Conservation (phyloP, 2,329 filamentous ascomycete genomes). For the Lachnellula hyalina region DNA sequence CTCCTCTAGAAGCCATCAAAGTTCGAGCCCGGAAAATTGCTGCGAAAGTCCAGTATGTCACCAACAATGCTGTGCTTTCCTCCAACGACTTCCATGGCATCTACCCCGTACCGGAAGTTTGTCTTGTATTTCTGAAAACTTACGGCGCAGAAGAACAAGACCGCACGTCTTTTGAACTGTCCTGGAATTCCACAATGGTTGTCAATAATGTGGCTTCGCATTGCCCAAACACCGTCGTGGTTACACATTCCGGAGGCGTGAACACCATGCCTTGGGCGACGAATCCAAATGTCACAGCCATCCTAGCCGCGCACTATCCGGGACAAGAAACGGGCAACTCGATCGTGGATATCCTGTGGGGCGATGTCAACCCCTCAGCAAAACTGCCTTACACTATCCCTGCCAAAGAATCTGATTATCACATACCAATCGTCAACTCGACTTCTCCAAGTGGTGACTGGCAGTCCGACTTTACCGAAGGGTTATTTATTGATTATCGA, state of each 20-base stretch:
- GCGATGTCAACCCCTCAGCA: constrained; percentile 48
- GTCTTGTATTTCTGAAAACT: constrained; percentile 60
- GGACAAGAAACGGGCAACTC: constrained; percentile 57
- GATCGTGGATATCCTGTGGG: constrained; percentile 56
- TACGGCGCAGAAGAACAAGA: constrained; percentile 69
- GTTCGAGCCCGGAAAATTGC: constrained; percentile 7
- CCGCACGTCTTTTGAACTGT: constrained; percentile 34
- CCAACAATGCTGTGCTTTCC: constrained; percentile 8
- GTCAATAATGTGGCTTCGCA: constrained; percentile 42
- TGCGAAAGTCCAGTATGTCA: constrained; percentile 14
- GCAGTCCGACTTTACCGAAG: constrained; percentile 66
- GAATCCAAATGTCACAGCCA: constrained; percentile 55
- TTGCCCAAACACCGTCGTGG: constrained; percentile 55
- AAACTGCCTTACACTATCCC: constrained; percentile 54
- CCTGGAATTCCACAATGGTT: constrained; percentile 17
- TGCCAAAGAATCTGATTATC: constrained; percentile 46
- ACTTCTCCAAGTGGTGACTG: constrained; percentile 11
- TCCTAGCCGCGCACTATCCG: constrained; percentile 53
- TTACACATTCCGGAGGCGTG: constrained; percentile 60
- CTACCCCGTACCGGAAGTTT: constrained; percentile 52
- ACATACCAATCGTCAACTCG: constrained; percentile 43
- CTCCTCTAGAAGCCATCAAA: constrained; percentile 53
- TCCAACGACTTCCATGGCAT: constrained; percentile 31
- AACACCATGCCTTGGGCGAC: constrained; percentile 56
- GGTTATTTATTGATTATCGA: constrained; percentile 73